phyloP scores from a whole-genome alignment of 768 basidiomycete genomes.

The Mycena metata region DNA sequence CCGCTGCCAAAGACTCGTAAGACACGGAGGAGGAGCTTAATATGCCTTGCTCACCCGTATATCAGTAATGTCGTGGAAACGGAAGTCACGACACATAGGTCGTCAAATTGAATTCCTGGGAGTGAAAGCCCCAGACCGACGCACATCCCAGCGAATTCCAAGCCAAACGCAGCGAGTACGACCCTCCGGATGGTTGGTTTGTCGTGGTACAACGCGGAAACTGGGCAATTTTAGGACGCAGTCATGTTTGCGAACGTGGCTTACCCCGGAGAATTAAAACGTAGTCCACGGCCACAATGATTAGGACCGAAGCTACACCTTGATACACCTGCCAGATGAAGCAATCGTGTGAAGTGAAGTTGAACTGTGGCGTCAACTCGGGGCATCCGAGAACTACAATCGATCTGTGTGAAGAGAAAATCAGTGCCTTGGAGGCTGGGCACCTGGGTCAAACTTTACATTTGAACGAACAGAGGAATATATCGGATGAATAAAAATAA shows the following conservation, averaged over 20 bases:
- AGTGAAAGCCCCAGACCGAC: constrained; percentile 47
- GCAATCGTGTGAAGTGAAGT: constrained; percentile 56
- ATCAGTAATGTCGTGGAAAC: constrained; percentile 48
- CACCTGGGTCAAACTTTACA: constrained; percentile 43
- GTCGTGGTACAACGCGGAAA: constrained; percentile 57
- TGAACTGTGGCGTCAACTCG: constrained; percentile 50
- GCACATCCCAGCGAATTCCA: constrained; percentile 50
- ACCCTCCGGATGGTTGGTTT: constrained; percentile 45
- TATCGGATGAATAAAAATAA: constrained; percentile 56
- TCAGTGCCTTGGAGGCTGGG: not conserved
- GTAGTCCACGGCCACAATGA: constrained; percentile 52
- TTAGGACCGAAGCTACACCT: constrained; percentile 47
- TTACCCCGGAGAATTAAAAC: constrained; percentile 57
- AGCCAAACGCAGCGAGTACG: constrained; percentile 43
- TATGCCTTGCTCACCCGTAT: constrained; percentile 46
- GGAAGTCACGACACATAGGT: constrained; percentile 48
- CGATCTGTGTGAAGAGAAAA: constrained; percentile 37
- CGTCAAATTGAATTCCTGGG: constrained; percentile 50
- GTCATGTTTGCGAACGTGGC: not conserved
- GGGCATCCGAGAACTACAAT: constrained; percentile 51
- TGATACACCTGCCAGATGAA: constrained; percentile 61
- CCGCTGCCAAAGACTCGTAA: constrained; percentile 39
- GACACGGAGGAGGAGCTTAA: not conserved
- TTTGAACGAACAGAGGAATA: constrained; percentile 51
- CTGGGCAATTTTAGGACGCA: constrained; percentile 44